Conservation (phyloP, 164 flowering plant genomes). For the Nymphaea colorata region DNA sequence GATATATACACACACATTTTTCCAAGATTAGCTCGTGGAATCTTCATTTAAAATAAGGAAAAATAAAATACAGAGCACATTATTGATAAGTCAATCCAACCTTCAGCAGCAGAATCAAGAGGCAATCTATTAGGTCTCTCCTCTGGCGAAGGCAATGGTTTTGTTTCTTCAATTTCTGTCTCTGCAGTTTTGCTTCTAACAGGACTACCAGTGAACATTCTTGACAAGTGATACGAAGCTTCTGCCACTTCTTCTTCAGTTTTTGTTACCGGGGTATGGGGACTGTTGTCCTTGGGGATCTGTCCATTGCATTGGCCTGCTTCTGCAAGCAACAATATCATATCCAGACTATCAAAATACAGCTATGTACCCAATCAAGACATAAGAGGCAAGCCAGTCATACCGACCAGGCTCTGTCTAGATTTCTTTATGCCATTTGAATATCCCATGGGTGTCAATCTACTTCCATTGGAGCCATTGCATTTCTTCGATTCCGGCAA, state of each 20-base stretch:
- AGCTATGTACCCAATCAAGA: background rate
- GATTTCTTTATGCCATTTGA: conserved; percentile 27
- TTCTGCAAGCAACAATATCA: conserved; percentile 21
- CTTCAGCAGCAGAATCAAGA: conserved; percentile 1
- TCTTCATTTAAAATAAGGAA: too few species aligned
- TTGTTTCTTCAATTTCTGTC: conserved; percentile 10
- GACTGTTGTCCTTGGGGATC: conserved; percentile 7
- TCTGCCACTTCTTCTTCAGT: conserved; percentile 88
- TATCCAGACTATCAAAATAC: background rate
- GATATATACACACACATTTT: too few species aligned
- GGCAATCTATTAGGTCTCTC: conserved; percentile 9
- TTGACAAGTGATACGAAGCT: conserved; percentile 58
- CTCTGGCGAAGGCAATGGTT: conserved; percentile 14
- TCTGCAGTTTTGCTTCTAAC: conserved; percentile 9
- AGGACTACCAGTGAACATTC: conserved; percentile 24
- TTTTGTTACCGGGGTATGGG: conserved; percentile 38
- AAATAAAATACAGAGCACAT: background rate
- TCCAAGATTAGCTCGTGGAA: too few species aligned
- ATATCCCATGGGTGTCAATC: conserved; percentile 8
- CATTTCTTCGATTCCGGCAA: conserved; percentile 28
- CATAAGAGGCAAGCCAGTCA: background rate
- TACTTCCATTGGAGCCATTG: conserved; percentile 8
- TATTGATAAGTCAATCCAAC: background rate
- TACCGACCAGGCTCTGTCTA: conserved; percentile 28
- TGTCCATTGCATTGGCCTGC: conserved; percentile 14